phyloP scores from a whole-genome alignment of 1,139 yeast genomes.

The Insectozyma bohioensis region DNA sequence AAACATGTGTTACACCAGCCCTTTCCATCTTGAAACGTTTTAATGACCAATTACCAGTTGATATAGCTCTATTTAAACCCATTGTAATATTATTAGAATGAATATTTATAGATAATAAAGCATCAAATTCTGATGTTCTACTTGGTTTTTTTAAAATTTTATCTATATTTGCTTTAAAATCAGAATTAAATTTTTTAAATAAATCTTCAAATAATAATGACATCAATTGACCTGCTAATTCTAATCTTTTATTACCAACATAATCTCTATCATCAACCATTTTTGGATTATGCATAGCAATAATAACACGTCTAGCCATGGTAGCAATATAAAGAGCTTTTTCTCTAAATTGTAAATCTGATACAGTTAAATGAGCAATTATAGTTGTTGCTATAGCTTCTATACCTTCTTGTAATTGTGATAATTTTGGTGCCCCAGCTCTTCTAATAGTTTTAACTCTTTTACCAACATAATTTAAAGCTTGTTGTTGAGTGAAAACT shows the following conservation, averaged over 20 bases:
- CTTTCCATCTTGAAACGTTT: conserved; percentile 99
- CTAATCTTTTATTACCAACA: conserved; percentile 96
- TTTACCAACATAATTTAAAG: conserved; percentile 84
- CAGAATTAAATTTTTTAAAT: conserved; percentile 91
- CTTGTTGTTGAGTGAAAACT: conserved; percentile 90
- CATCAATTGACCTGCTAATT: conserved; percentile 96
- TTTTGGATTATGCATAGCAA: conserved; percentile 93
- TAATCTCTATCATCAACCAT: conserved; percentile 98
- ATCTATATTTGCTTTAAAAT: conserved; percentile 91
- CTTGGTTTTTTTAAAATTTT: conserved; percentile 92
- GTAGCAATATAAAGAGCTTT: conserved; percentile 92
- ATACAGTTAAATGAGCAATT: conserved; percentile 90
- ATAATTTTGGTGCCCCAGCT: conserved; percentile 75
- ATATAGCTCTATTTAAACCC: conserved; percentile 93
- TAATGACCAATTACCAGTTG: conserved; percentile 98
- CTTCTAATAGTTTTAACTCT: conserved; percentile 92
- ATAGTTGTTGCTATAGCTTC: conserved; percentile 97
- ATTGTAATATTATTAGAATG: conserved; percentile 91
- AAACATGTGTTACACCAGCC: conserved; percentile 98
- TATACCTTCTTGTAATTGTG: conserved; percentile 88
- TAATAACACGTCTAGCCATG: conserved; percentile 93
- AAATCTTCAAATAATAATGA: conserved; percentile 92
- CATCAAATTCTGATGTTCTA: conserved; percentile 93
- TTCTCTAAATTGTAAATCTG: conserved; percentile 84
- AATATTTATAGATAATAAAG: conserved; percentile 80